These are phyloP conservation scores for Phytopythium vexans DNA, from an alignment of 352 stramenopile species.

Conservation along the genomic window DNA sequence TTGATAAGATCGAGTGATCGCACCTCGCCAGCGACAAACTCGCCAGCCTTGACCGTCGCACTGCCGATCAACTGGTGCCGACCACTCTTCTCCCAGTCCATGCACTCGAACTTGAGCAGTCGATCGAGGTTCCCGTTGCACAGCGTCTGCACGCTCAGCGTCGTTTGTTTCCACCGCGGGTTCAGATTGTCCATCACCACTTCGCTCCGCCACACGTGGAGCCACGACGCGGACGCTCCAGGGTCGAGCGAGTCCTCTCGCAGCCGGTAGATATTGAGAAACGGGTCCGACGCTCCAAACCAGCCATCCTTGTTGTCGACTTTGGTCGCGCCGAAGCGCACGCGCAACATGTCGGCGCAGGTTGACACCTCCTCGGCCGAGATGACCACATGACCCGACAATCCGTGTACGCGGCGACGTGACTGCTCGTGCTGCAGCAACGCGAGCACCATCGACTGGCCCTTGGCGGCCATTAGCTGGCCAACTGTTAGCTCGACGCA, in stretches of 20 bases:
- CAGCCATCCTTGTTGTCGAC: constrained; percentile 79
- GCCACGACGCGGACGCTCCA: constrained; percentile 33
- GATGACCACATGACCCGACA: constrained; percentile 64
- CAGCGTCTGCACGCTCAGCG: constrained; percentile 56
- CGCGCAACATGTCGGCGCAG: constrained; percentile 58
- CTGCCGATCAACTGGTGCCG: constrained; percentile 69
- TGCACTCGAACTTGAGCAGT: constrained; percentile 66
- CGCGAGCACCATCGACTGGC: constrained; percentile 55
- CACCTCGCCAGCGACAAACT: constrained; percentile 57
- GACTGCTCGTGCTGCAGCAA: constrained; percentile 44
- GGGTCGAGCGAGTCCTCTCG: constrained; percentile 40
- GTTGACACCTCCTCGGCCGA: constrained; percentile 66
- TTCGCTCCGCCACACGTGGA: constrained; percentile 65
- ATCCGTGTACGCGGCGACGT: constrained; percentile 29
- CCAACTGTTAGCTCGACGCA: constrained; percentile 79
- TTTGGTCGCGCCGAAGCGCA: constrained; percentile 58
- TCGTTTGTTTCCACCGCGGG: constrained; percentile 52
- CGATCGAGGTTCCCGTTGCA: constrained; percentile 64
- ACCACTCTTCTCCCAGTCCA: constrained; percentile 75
- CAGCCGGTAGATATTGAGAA: constrained; percentile 72
- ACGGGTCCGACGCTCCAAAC: constrained; percentile 75
- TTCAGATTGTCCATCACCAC: constrained; percentile 70
- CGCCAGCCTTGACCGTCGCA: constrained; percentile 42
- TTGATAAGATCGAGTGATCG: constrained; percentile 62
- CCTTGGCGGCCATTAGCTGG: constrained; percentile 62